phyloP scores from a whole-genome alignment of 31 red algal genomes.

The Asparagopsis taxiformis region DNA sequence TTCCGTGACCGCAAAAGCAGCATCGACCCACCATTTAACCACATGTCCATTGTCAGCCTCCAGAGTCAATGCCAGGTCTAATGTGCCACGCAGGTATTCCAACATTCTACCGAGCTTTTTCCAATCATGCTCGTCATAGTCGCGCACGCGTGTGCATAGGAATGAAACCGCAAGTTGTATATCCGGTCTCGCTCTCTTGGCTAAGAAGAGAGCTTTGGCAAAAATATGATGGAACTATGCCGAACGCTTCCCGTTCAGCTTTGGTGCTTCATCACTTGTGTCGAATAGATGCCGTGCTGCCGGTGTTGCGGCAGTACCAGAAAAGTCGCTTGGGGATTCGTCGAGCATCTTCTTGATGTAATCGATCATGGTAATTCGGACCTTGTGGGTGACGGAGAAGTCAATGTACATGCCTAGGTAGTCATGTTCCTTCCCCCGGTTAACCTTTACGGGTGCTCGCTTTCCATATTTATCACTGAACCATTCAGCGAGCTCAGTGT shows the following conservation, averaged over 20 bases:
- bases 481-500: not conserved
- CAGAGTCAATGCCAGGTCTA: not conserved
- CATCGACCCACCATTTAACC: not conserved
- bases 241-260: no score
- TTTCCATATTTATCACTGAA: slow-evolving; percentile 7
- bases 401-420: slow-evolving; percentile 20
- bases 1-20: not conserved
- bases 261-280: no score
- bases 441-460: not conserved
- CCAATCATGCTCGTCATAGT: not conserved
- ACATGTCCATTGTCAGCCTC: not conserved
- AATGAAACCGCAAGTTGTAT: not conserved
- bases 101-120: not conserved
- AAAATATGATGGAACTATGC: not conserved
- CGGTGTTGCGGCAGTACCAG: not conserved
- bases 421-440: not conserved
- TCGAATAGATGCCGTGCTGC: slow-evolving; percentile 5
- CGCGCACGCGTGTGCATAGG: not conserved
- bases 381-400: not conserved
- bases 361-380: slow-evolving; percentile 11
- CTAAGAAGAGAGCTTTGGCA: not conserved
- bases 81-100: not conserved
- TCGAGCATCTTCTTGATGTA: slow-evolving; percentile 4
- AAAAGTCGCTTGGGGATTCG: slow-evolving; percentile 5
- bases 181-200: not conserved